phyloP scores from a whole-genome alignment of 371 early-diverging fungal genomes.

The Amoeboaphelidium protococcarum region DNA sequence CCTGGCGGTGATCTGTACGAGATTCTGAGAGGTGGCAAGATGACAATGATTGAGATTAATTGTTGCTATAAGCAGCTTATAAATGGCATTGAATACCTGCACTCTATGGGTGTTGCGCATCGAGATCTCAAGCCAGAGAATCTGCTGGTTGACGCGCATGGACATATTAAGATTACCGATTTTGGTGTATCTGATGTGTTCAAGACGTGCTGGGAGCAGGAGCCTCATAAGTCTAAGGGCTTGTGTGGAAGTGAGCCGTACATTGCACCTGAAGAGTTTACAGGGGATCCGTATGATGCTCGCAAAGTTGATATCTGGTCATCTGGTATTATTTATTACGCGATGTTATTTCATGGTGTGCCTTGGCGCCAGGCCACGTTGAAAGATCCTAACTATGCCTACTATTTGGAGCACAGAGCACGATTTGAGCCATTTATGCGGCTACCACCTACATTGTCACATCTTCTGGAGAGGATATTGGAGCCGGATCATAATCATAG shows the following conservation, averaged over 20 bases:
- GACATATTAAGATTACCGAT: slow-evolving; percentile 82
- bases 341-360: slow-evolving; percentile 40
- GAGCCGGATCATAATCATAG: slow-evolving; percentile 1
- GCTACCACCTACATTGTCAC: not conserved
- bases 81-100: slow-evolving; percentile 59
- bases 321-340: slow-evolving; percentile 50
- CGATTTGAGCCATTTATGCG: not conserved
- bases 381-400: slow-evolving; percentile 23
- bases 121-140: slow-evolving; percentile 45
- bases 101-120: slow-evolving; percentile 83
- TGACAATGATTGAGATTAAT: slow-evolving; percentile 38
- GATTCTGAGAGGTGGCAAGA: slow-evolving; percentile 35
- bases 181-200: slow-evolving; percentile 90
- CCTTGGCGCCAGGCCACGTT: slow-evolving; percentile 43
- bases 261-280: slow-evolving; percentile 69
- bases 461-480: slow-evolving; percentile 1
- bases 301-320: slow-evolving; percentile 59
- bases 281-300: slow-evolving; percentile 39
- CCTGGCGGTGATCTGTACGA: slow-evolving; percentile 55
- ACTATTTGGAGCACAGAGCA: slow-evolving; percentile 1
- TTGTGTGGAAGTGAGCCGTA: slow-evolving; percentile 32
- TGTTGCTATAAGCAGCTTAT: slow-evolving; percentile 83
- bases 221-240: slow-evolving; percentile 10
- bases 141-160: slow-evolving; percentile 47
- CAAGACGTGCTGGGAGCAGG: slow-evolving; percentile 9